These are phyloP conservation scores for Dysphania ambrosioides DNA, from an alignment of 148 eudicot species.

Conservation along the genomic window DNA sequence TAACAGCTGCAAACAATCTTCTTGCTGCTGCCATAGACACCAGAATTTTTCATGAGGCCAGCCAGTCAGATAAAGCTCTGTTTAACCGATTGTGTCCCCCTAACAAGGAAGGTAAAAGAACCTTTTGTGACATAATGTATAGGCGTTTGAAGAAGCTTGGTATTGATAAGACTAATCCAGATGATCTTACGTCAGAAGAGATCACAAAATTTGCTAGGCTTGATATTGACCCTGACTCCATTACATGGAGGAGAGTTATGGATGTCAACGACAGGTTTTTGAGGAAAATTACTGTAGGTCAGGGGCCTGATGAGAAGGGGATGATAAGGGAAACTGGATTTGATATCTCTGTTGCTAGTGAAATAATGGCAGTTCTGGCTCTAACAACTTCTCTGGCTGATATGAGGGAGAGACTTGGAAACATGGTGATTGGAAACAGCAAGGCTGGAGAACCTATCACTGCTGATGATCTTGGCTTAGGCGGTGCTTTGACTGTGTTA, in stretches of 20 bases:
- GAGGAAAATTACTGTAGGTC: constrained; percentile 87
- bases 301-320: constrained; percentile 98
- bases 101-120: constrained; percentile 75
- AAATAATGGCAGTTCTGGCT: constrained; percentile 98
- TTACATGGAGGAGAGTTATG: constrained; percentile 98
- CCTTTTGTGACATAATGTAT: constrained; percentile 77
- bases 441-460: constrained; percentile 88
- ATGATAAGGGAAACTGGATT: constrained; percentile 97
- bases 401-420: constrained; percentile 97
- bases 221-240: constrained; percentile 85
- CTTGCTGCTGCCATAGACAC: constrained; percentile 98
- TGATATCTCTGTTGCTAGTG: constrained; percentile 97
- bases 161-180: constrained; percentile 77
- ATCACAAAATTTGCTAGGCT: constrained; percentile 84
- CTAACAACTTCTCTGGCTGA: constrained; percentile 88
- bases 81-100: constrained; percentile 85
- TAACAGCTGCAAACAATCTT: constrained; percentile 97
- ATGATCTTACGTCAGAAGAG: constrained; percentile 83
- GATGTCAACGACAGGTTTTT: constrained; percentile 94
- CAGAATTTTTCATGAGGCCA: constrained; percentile 87
- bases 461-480: constrained; percentile 95
- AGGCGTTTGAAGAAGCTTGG: constrained; percentile 87
- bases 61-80: constrained; percentile 89
- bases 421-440: constrained; percentile 94
- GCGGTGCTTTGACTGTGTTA: constrained; percentile 90